phyloP scores from a whole-genome alignment of 257 asterid genomes.

The Nicotiana attenuata region DNA sequence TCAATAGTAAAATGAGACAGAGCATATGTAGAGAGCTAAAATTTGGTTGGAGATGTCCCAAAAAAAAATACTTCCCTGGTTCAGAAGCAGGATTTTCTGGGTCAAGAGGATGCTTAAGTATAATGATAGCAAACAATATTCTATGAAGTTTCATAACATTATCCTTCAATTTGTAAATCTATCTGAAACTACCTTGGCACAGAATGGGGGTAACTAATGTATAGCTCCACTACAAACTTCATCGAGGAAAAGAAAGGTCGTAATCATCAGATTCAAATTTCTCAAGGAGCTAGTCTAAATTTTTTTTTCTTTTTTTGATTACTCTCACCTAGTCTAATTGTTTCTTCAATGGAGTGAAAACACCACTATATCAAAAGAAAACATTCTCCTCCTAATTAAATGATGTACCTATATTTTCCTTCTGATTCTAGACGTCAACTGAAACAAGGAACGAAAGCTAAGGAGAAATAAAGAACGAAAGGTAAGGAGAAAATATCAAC shows the following conservation, averaged over 20 bases:
- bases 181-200: not conserved
- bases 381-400: not conserved
- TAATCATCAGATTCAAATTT: not conserved
- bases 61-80: not conserved
- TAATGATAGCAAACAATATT: not conserved
- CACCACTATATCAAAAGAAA: not conserved
- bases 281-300: not conserved
- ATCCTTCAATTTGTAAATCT: not conserved
- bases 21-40: not conserved
- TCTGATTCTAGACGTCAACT: not conserved
- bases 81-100: not conserved
- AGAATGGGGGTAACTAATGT: not conserved
- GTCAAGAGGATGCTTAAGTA: not conserved
- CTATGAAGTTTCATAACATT: not conserved
- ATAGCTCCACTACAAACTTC: not conserved
- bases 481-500: not conserved
- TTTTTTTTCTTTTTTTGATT: not conserved
- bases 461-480: not conserved
- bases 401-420: not conserved
- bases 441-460: not conserved
- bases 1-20: not conserved
- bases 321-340: not conserved
- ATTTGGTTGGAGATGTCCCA: not conserved
- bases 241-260: not conserved
- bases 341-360: not conserved